Evolutionary conservation across 495 filamentous ascomycete species (phyloP).

Genomic region (Amphirosellinia nigrospora): DNA sequence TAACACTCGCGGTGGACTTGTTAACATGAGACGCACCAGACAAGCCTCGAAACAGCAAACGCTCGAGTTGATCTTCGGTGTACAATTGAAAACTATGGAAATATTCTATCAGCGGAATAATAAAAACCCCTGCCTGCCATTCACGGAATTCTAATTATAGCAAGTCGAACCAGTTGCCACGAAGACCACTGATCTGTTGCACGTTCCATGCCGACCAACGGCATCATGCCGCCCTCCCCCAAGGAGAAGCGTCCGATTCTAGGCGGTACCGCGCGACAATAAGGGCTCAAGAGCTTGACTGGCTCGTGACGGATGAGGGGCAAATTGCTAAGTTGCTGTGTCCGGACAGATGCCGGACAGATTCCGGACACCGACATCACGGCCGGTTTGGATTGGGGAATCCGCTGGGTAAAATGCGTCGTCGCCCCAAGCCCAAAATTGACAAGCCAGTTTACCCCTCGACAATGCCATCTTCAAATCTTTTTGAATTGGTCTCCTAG

Average conservation of each 20-base stretch:
- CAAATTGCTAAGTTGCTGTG: neutral
- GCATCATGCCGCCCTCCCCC: neutral
- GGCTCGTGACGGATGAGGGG: conserved; percentile 20
- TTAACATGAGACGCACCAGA: neutral
- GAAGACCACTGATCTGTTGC: neutral
- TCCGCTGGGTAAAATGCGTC: conserved; percentile 38
- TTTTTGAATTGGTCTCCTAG: neutral
- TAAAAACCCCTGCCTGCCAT: neutral
- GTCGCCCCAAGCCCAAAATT: conserved; percentile 27
- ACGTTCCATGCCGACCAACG: neutral
- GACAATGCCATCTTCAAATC: conserved; percentile 1
- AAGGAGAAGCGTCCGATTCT: neutral
- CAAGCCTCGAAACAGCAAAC: neutral
- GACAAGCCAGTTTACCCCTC: conserved; percentile 22
- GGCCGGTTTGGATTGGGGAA: conserved; percentile 36
- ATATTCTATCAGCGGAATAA: neutral
- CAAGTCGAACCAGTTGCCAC: neutral
- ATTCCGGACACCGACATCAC: conserved; percentile 14
- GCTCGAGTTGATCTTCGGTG: neutral
- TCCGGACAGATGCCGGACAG: no score
- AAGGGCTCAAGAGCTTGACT: conserved; percentile 1
- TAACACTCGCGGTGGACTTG: neutral
- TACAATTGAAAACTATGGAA: neutral
- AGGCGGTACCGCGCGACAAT: neutral
- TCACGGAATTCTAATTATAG: neutral